Evolutionary conservation across 805 yeast genomes (phyloP).

Genomic region (Metschnikowia cubensis): DNA sequence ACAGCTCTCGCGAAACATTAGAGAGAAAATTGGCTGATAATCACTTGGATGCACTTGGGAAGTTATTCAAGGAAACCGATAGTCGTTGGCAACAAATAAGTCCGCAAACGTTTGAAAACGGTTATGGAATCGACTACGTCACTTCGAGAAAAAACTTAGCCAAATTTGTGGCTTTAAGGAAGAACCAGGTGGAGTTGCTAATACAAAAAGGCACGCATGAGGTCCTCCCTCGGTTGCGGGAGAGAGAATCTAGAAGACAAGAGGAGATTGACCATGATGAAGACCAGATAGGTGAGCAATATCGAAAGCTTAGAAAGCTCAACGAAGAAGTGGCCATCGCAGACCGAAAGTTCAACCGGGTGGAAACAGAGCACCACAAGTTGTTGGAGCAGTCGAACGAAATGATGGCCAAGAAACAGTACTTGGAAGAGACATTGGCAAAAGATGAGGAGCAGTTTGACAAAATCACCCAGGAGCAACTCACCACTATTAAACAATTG

Average conservation of each 20-base stretch:
- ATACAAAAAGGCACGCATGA: conserved; percentile 13
- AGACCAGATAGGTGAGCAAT: conserved; percentile 38
- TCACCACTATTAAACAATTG: conserved; percentile 20
- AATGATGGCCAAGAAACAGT: conserved; percentile 5
- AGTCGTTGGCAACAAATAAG: not conserved
- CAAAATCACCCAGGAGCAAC: conserved; percentile 19
- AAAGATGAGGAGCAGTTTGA: conserved; percentile 15
- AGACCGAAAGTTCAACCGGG: conserved; percentile 31
- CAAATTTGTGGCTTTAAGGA: conserved; percentile 21
- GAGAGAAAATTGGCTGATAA: conserved; percentile 9
- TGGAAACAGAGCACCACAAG: conserved; percentile 26
- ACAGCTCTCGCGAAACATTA: conserved; percentile 24
- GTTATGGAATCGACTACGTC: conserved; percentile 20
- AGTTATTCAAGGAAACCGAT: conserved; percentile 4
- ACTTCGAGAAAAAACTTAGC: conserved; percentile 28
- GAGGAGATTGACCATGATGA: conserved; percentile 31
- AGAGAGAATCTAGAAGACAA: conserved; percentile 30
- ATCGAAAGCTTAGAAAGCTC: conserved; percentile 32
- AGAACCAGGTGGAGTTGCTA: conserved; percentile 19
- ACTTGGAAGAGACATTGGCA: conserved; percentile 11
- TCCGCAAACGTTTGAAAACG: not conserved
- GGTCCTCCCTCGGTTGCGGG: conserved; percentile 22
- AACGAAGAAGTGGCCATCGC: conserved; percentile 32
- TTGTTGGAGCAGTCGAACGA: conserved; percentile 13
- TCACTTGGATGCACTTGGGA: conserved; percentile 8